phyloP scores from a whole-genome alignment of 441 rosid species.

The Adansonia gregorii region DNA sequence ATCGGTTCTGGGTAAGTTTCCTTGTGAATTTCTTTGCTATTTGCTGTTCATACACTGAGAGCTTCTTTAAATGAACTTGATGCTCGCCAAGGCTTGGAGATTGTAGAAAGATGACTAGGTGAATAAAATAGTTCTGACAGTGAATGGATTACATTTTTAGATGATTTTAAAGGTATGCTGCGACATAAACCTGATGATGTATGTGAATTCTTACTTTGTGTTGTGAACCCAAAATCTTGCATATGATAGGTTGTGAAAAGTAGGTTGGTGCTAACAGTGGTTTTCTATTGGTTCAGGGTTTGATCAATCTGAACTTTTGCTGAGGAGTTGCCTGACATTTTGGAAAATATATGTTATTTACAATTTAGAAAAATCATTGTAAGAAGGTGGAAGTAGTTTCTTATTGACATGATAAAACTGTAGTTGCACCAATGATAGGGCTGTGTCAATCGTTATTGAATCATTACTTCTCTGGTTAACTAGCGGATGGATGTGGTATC shows the following conservation, averaged over 20 bases:
- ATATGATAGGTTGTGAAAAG: not conserved
- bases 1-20: constrained; percentile 86
- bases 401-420: not conserved
- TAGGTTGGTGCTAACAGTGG: not conserved
- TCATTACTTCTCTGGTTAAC: not conserved
- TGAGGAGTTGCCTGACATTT: not conserved
- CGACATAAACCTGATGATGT: not conserved
- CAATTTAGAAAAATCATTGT: not conserved
- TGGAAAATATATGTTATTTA: not conserved
- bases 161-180: not conserved
- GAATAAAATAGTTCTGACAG: not conserved
- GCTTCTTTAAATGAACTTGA: constrained; percentile 6
- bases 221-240: not conserved
- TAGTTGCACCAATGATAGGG: not conserved
- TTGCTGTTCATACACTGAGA: not conserved
- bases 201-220: not conserved
- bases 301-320: not conserved
- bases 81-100: constrained; percentile 16
- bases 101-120: constrained; percentile 17
- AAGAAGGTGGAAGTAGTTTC: not conserved
- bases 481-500: not conserved
- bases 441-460: too few species aligned
- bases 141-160: not conserved
- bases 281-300: not conserved
- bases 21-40: not conserved